These are phyloP conservation scores for Hibiscus syriacus DNA, from an alignment of 345 rosid species.

Conservation along the genomic window DNA sequence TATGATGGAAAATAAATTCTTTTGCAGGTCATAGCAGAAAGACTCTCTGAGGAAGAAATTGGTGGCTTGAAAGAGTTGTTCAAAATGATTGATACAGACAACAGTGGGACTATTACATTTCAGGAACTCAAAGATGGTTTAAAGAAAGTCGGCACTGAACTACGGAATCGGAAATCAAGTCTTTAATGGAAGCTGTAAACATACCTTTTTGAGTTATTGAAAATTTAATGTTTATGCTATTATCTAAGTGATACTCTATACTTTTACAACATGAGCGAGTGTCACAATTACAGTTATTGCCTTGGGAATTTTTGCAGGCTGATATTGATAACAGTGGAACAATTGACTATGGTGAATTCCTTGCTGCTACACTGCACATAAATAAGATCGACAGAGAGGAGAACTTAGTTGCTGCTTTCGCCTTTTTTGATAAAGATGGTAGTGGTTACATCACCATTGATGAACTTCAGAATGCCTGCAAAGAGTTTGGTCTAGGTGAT, in stretches of 20 bases:
- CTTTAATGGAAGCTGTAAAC: slow-evolving; percentile 90
- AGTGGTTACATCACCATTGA: slow-evolving; percentile 89
- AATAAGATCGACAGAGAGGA: slow-evolving; percentile 93
- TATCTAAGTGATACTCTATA: neutral
- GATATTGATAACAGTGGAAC: slow-evolving; percentile 90
- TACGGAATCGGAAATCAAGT: slow-evolving; percentile 86
- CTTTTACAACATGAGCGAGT: neutral
- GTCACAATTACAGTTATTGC: slow-evolving; percentile 2
- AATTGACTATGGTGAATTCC: slow-evolving; percentile 89
- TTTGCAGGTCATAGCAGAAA: slow-evolving; percentile 90
- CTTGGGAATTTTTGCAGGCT: slow-evolving; percentile 46
- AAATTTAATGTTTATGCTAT: neutral
- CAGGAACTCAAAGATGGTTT: slow-evolving; percentile 88
- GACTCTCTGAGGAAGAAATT: slow-evolving; percentile 95
- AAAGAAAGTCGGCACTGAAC: slow-evolving; percentile 76
- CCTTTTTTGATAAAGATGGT: slow-evolving; percentile 87
- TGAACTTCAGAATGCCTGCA: slow-evolving; percentile 92
- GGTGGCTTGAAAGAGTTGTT: slow-evolving; percentile 93
- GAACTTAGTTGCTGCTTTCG: slow-evolving; percentile 74
- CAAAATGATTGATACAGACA: slow-evolving; percentile 91
- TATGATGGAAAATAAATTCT: neutral
- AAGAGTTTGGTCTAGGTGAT: slow-evolving; percentile 86
- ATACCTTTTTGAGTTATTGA: neutral
- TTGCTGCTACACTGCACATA: slow-evolving; percentile 89
- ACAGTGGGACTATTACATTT: slow-evolving; percentile 83